Evolutionary conservation across 306 rosid species (phyloP), one percentile per base, ranked within the genome.

Genomic region (Lotus japonicus): DNA sequence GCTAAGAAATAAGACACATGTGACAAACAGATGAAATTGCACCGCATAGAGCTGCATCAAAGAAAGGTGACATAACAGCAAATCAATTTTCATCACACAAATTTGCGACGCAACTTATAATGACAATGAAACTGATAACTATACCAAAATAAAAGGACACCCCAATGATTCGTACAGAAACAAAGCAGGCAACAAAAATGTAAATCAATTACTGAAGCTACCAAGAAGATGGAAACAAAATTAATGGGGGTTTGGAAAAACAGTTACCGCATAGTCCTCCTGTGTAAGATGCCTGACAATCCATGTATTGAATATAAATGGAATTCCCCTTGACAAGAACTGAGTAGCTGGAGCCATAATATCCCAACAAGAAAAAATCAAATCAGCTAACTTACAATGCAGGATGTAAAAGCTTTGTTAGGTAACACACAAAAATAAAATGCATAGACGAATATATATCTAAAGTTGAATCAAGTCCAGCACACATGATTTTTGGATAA

Each of bases 321-420:
- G 97, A 36, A 94, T 90, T 53, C 98, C 98, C 67, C 98, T 85
- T 18, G 98, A 94, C 82, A 90, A 82, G 81, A 94, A 74, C 72
- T 90, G 98, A 14, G 97, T 94, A 79, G 98, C 98, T 94, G 81
- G 61, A 70, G 39, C 59, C 76, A 19, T 62, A 18, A 62, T 18
- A 57, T 58, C 4, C 54, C 6, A 16, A 58, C 33, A 3, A 58
- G 31, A 58, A 28, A 55, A 1, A 15, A 66, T 1, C 15, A 52
- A 19, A 71, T 71, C 44, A 58, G 17, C 11, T 11, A 63, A 43
- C 51, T 53, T 51, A 18, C 23, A 48, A 23, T 9, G 12, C 18
- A 69, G 51, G 35, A 54, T 19, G 49, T 11, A n/a, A 12, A 48
- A 46, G 54, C 57, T 45, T 53, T 17, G 13, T 11, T 4, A 16